Base-by-base conservation (phyloP, 2,329 filamentous ascomycete genomes). In the Monilinia vaccinii-corymbosi region DNA sequence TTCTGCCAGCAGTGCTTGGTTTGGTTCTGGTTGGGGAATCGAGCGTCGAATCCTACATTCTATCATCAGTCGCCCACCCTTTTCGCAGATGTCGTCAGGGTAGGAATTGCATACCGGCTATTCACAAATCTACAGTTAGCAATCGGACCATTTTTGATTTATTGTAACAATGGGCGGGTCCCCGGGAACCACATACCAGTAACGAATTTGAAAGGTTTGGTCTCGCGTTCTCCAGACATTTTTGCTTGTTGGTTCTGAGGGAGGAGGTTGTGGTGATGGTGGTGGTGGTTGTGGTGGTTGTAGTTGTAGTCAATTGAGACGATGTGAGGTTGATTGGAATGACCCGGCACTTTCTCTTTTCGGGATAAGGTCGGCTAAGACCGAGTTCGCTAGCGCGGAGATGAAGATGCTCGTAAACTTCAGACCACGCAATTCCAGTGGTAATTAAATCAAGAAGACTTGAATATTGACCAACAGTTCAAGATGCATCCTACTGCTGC, bases 1-100 rank as follows among this genome's bases (percentile, higher is more conserved):
- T 99, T 99, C 78, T 99, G 95, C 94, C 94, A 99, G 90, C 94
- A 99, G 86, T 99, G 92, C 88, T 97, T 97, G 79, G 92, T 88
- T 81, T 94, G 90, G 82, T 99, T 99, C 82, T 86, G 81, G 83
- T 99, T 96, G 74, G 94, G 94, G 82, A 97, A 99, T 77, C 94
- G 93, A 78, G 94, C 94, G 77, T 99, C 94, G 81, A 95, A 96
- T 82, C 94, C 94, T 97, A 72, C 66, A 52, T 61, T 46, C 14
- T 42, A 60, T 51, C 53, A 62, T 68, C 63, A 69, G 65, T 67
- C 40, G 44, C 31, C 46, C 6, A 7, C 10, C 21, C 11, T 47
- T 21, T 40, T 34, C 51, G 45, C 23, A 46, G 3, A 16, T 14
- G 45, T 64, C 42, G 52, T 49, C 51, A 44, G 61, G 7, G 52